A percentile compares a stretch with the other conserved stretches of the same genome.
Evolutionary conservation across 257 asterid species (phyloP).

Genomic region (Solanum microdontum): DNA sequence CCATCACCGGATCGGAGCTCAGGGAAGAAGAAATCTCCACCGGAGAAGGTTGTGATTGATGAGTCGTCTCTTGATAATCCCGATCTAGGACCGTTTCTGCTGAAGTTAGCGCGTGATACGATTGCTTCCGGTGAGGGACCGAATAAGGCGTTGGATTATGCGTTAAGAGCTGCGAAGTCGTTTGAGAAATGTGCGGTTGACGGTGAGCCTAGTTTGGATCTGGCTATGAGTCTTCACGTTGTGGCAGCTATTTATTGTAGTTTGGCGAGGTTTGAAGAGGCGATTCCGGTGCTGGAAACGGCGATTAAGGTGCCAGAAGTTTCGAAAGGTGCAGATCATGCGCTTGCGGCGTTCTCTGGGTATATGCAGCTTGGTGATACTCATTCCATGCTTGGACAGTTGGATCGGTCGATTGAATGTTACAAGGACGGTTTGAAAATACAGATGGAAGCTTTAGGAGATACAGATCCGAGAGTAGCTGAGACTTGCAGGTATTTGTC

Average conservation of each 20-base stretch:
- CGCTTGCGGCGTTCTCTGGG: conserved; percentile 87
- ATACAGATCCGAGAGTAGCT: conserved; percentile 85
- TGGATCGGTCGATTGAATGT: conserved; percentile 81
- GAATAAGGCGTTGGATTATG: conserved; percentile 72
- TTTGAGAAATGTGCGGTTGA: conserved; percentile 73
- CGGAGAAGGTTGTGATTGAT: conserved; percentile 44
- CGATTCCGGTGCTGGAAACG: conserved; percentile 81
- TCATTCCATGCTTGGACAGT: conserved; percentile 92
- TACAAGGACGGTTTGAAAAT: conserved; percentile 80
- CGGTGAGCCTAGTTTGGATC: conserved; percentile 75
- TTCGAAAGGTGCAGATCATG: conserved; percentile 87
- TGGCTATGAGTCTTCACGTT: conserved; percentile 93
- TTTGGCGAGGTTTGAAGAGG: conserved; percentile 82
- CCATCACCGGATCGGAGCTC: conserved; percentile 91
- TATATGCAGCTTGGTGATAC: conserved; percentile 96
- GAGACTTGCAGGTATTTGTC: conserved; percentile 75
- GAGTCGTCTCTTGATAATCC: conserved; percentile 91
- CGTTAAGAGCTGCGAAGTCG: conserved; percentile 71
- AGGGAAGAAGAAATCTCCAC: conserved; percentile 75
- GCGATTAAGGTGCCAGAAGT: conserved; percentile 83
- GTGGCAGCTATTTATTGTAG: conserved; percentile 98
- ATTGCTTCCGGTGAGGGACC: conserved; percentile 94
- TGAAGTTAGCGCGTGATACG: conserved; percentile 84
- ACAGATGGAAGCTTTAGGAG: conserved; percentile 93
- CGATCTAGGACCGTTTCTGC: conserved; percentile 90